Percentiles rank a stretch among this genome's conserved stretches.
phyloP scores from a whole-genome alignment of 768 basidiomycete species.

The Candolleomyces aberdarensis region DNA sequence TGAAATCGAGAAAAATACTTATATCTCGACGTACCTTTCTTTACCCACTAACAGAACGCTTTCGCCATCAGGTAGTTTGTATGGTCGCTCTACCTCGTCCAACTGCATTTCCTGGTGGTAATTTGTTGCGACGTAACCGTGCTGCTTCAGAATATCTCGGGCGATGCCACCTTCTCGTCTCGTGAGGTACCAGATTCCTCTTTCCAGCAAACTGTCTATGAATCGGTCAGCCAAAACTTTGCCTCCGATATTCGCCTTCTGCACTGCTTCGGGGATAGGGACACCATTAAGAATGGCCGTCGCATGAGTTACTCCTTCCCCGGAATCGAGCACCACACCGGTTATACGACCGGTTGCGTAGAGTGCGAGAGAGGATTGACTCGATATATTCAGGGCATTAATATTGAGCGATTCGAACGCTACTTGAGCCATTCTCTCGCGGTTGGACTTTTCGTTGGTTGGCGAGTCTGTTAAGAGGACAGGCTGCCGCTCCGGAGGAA shows the following conservation, averaged over 20 bases:
- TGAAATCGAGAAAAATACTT: conserved; percentile 12
- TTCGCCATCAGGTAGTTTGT: conserved; percentile 70
- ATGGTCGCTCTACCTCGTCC: conserved; percentile 48
- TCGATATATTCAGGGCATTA: conserved; percentile 80
- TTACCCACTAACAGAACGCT: conserved; percentile 67
- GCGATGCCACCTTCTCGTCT: conserved; percentile 62
- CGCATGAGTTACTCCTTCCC: conserved; percentile 85
- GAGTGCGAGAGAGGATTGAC: conserved; percentile 76
- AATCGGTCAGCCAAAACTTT: not conserved
- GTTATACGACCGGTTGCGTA: conserved; percentile 88
- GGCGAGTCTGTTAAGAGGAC: conserved; percentile 80
- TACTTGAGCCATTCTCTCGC: conserved; percentile 80
- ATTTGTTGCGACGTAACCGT: conserved; percentile 61
- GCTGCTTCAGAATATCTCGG: conserved; percentile 75
- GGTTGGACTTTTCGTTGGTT: conserved; percentile 54
- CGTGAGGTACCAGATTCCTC: too few species aligned
- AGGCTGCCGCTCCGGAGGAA: conserved; percentile 80
- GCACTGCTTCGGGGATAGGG: conserved; percentile 77
- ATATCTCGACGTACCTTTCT: conserved; percentile 38
- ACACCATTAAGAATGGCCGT: conserved; percentile 89
- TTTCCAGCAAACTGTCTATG: too few species aligned
- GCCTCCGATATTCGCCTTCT: conserved; percentile 77
- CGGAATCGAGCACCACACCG: conserved; percentile 84
- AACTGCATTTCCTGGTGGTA: conserved; percentile 74
- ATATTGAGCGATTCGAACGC: conserved; percentile 88